Conservation (phyloP, 805 yeast genomes). For the Wickerhamomyces ciferrii region DNA sequence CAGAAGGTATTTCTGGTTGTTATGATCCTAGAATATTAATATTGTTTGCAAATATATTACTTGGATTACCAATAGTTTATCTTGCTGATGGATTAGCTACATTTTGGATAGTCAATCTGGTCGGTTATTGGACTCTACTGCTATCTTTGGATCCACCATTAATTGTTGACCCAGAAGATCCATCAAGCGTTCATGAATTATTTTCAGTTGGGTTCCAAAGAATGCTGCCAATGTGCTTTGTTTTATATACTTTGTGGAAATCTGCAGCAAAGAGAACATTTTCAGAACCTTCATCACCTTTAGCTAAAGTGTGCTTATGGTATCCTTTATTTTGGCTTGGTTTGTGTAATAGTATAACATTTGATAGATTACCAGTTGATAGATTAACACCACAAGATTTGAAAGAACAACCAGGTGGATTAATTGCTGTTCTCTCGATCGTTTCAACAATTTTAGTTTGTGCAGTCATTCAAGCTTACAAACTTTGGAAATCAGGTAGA, state of each 20-base stretch:
- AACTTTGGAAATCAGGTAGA: slow-evolving; percentile 74
- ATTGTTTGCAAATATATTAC: slow-evolving; percentile 48
- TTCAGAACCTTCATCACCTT: slow-evolving; percentile 30
- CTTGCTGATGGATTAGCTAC: slow-evolving; percentile 40
- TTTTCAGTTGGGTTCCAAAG: slow-evolving; percentile 70
- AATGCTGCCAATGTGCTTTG: slow-evolving; percentile 68
- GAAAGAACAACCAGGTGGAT: slow-evolving; percentile 71
- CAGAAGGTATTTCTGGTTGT: slow-evolving; percentile 44
- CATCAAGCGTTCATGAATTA: slow-evolving; percentile 51
- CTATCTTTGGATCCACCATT: slow-evolving; percentile 79
- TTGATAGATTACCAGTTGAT: slow-evolving; percentile 86
- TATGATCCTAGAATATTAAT: slow-evolving; percentile 62
- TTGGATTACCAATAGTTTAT: slow-evolving; percentile 60
- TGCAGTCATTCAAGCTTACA: slow-evolving; percentile 67
- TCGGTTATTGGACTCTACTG: slow-evolving; percentile 81
- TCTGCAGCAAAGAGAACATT: slow-evolving; percentile 47
- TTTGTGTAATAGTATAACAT: slow-evolving; percentile 77
- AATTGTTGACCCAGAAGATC: slow-evolving; percentile 45
- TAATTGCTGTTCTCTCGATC: slow-evolving; percentile 54
- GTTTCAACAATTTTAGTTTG: slow-evolving; percentile 42
- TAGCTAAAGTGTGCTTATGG: slow-evolving; percentile 46
- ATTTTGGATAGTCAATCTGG: slow-evolving; percentile 55
- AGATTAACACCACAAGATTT: slow-evolving; percentile 71
- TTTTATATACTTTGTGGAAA: slow-evolving; percentile 66
- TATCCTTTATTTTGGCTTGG: slow-evolving; percentile 83